Conservation (phyloP, 345 rosid genomes). For the Murraya koenigii region DNA sequence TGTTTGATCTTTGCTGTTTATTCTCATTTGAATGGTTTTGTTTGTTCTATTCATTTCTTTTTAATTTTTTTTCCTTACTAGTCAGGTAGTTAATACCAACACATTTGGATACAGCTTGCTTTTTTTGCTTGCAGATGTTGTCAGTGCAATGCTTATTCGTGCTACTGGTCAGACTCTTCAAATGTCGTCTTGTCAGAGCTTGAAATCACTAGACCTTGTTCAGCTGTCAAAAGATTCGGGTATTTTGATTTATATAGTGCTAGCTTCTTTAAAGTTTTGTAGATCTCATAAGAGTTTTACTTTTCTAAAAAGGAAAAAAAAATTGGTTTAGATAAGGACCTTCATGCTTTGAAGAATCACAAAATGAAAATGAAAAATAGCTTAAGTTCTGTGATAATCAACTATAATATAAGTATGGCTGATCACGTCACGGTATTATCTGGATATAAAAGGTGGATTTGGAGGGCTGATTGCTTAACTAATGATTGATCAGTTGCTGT, state of each 20-base stretch:
- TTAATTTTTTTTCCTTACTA: not conserved
- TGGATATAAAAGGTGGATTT: not conserved
- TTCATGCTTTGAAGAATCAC: not conserved
- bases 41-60: not conserved
- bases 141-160: constrained; percentile 77
- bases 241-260: constrained; percentile 4
- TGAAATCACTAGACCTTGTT: constrained; percentile 44
- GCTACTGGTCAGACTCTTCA: constrained; percentile 64
- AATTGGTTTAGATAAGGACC: not conserved
- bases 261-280: not conserved
- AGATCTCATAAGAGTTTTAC: not conserved
- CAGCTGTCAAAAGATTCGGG: constrained; percentile 49
- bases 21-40: not conserved
- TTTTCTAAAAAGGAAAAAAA: too few species aligned
- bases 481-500: not conserved
- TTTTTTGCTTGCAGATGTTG: constrained; percentile 76
- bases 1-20: not conserved
- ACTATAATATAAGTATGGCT: not conserved
- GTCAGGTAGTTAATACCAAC: constrained; percentile 26
- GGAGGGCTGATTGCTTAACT: not conserved
- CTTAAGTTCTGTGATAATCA: not conserved
- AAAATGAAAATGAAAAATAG: not conserved
- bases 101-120: constrained; percentile 77
- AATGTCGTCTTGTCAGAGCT: constrained; percentile 45
- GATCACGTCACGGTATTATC: not conserved